Conservation (phyloP, 2,329 filamentous ascomycete genomes). For the Aspergillus carbonarius region DNA sequence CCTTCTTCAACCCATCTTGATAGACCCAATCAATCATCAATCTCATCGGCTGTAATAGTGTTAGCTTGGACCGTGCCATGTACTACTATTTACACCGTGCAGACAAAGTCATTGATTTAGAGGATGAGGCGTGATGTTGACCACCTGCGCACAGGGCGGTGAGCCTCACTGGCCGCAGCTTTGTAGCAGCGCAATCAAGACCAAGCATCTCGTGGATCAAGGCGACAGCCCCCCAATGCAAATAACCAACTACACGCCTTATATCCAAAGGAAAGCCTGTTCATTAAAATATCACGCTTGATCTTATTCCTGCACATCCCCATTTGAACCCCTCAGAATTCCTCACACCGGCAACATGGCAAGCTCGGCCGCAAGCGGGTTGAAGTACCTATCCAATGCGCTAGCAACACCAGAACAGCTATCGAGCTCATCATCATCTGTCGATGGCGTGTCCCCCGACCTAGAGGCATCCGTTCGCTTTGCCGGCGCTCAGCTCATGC, state of each 20-base stretch:
- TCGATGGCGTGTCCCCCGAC: slow-evolving; percentile 44
- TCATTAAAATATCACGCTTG: too few species aligned
- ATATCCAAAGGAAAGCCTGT: not conserved
- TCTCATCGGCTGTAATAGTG: too few species aligned
- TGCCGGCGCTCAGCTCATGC: slow-evolving; percentile 46
- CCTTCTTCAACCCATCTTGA: too few species aligned
- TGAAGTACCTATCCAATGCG: slow-evolving; percentile 45
- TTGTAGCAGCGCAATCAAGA: not conserved
- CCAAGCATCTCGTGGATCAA: not conserved
- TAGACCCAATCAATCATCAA: too few species aligned
- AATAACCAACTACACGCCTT: not conserved
- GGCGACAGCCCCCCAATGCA: not conserved
- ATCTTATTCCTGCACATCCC: not conserved
- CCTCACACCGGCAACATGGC: slow-evolving; percentile 20
- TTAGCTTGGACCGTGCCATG: too few species aligned
- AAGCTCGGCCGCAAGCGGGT: slow-evolving; percentile 21
- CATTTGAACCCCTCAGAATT: not conserved
- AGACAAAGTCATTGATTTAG: too few species aligned
- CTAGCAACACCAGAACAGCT: slow-evolving; percentile 48
- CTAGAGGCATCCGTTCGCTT: slow-evolving; percentile 47
- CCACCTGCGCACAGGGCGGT: not conserved
- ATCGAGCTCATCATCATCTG: slow-evolving; percentile 43
- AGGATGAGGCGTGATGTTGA: not conserved
- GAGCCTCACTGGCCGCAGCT: not conserved
- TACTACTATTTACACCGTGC: too few species aligned